Percentiles rank a stretch among this genome's conserved stretches.
These are phyloP conservation scores for Podaxis pistillaris DNA, from an alignment of 768 basidiomycete species.

Conservation along the genomic window DNA sequence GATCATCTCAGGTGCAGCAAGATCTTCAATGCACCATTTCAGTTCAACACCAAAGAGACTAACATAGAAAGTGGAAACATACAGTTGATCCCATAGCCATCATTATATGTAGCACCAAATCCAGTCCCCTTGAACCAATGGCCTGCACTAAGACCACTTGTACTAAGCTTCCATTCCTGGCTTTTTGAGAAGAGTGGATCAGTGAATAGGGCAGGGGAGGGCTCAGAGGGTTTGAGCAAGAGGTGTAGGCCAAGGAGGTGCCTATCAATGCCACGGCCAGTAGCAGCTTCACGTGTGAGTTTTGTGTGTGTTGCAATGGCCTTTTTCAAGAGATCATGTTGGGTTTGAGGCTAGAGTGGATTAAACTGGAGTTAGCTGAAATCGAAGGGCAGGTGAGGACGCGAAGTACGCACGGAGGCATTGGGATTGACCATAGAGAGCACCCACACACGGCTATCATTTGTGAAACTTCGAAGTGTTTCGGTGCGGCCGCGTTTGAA, in stretches of 20 bases:
- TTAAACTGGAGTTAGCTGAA: neutral
- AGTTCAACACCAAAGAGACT: neutral
- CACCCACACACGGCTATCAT: constrained; percentile 75
- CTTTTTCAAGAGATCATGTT: constrained; percentile 52
- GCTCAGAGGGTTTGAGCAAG: constrained; percentile 56
- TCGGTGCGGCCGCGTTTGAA: constrained; percentile 90
- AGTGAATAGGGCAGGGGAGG: constrained; percentile 64
- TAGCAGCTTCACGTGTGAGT: constrained; percentile 75
- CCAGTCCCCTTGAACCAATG: constrained; percentile 88
- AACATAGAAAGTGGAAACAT: constrained; percentile 27
- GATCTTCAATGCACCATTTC: constrained; percentile 47
- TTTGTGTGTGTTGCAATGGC: constrained; percentile 71
- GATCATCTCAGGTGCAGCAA: constrained; percentile 72
- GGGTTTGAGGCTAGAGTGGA: constrained; percentile 19
- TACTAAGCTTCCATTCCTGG: constrained; percentile 84
- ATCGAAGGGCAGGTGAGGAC: neutral
- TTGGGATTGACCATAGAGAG: constrained; percentile 64
- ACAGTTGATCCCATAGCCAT: constrained; percentile 97
- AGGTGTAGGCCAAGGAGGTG: constrained; percentile 85
- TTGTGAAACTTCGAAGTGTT: constrained; percentile 74
- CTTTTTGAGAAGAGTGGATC: constrained; percentile 75
- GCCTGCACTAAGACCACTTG: constrained; percentile 86
- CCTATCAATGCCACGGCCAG: constrained; percentile 84
- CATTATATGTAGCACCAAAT: constrained; percentile 77
- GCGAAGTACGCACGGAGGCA: constrained; percentile 37